Percentiles rank a stretch among this genome's conserved stretches.
Conservation (phyloP, 352 stramenopile genomes). For the Phytophthora cryptogea region DNA sequence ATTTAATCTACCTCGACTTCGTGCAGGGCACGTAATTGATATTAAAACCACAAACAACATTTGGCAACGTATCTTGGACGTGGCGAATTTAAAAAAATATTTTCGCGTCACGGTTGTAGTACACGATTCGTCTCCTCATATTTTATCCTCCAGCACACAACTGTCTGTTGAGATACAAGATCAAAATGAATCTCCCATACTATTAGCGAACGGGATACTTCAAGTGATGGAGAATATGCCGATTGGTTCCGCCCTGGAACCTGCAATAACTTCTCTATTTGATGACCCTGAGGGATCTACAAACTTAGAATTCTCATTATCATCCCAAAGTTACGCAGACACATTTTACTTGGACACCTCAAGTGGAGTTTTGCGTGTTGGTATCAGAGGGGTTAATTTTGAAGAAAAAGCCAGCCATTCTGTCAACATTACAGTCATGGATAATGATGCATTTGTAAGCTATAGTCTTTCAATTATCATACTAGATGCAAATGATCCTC, state of each 20-base stretch:
- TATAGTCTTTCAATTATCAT: constrained; percentile 21
- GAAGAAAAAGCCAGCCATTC: constrained; percentile 25
- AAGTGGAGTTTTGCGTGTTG: constrained; percentile 39
- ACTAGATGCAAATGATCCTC: constrained; percentile 26
- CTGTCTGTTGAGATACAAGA: constrained; percentile 24
- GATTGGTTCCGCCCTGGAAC: constrained; percentile 8
- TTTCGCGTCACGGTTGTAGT: constrained; percentile 37
- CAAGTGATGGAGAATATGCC: constrained; percentile 27
- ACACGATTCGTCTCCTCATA: constrained; percentile 40
- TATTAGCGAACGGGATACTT: constrained; percentile 5
- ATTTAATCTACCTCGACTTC: constrained; percentile 23
- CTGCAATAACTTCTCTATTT: constrained; percentile 15
- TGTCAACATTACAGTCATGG: constrained; percentile 17
- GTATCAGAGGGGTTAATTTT: constrained; percentile 37
- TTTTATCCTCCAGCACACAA: constrained; percentile 18
- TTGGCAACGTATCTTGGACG: constrained; percentile 44
- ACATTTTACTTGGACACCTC: constrained; percentile 55
- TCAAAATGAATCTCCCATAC: constrained; percentile 23
- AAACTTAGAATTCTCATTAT: constrained; percentile 28
- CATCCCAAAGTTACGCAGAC: constrained; percentile 37
- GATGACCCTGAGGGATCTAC: constrained; percentile 27
- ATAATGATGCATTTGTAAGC: constrained; percentile 8
- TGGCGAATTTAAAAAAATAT: constrained; percentile 42
- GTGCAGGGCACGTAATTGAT: constrained; percentile 26
- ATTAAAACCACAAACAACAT: constrained; percentile 26